Percentiles rank a stretch among this genome's conserved stretches.
These are phyloP conservation scores for Ceratonia siliqua DNA, from an alignment of 306 rosid genomes.

Conservation along the genomic window DNA sequence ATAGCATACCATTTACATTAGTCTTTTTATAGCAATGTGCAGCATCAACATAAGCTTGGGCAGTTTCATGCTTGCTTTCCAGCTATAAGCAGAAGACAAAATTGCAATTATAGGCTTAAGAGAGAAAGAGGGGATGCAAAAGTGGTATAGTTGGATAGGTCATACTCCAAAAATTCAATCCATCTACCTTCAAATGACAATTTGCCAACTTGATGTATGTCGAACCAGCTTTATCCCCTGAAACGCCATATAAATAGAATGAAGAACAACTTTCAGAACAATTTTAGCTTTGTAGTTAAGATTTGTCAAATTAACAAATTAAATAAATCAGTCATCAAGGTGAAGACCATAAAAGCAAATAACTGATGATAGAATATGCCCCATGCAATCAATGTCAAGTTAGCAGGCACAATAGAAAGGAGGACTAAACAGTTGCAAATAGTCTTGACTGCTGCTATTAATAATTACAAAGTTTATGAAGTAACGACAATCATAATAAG, in stretches of 20 bases:
- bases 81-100: conserved; percentile 43
- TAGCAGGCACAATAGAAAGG: not conserved
- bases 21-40: conserved; percentile 89
- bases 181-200: conserved; percentile 80
- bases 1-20: conserved; percentile 53
- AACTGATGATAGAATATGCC: not conserved
- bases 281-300: not conserved
- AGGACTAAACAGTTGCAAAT: not conserved
- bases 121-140: not conserved
- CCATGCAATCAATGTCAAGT: not conserved
- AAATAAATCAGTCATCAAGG: not conserved
- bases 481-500: not conserved
- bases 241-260: conserved; percentile 24
- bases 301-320: not conserved
- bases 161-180: not conserved
- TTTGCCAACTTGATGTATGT: conserved; percentile 74
- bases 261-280: conserved; percentile 10
- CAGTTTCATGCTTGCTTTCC: conserved; percentile 97
- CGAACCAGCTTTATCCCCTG: conserved; percentile 95
- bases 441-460: not conserved
- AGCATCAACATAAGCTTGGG: conserved; percentile 87
- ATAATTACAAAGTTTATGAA: no score
- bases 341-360: not conserved
- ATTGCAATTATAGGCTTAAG: conserved; percentile 4
- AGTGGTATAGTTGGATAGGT: not conserved